Conservation (phyloP, 2,329 filamentous ascomycete species). For the Camillea tinctor region DNA sequence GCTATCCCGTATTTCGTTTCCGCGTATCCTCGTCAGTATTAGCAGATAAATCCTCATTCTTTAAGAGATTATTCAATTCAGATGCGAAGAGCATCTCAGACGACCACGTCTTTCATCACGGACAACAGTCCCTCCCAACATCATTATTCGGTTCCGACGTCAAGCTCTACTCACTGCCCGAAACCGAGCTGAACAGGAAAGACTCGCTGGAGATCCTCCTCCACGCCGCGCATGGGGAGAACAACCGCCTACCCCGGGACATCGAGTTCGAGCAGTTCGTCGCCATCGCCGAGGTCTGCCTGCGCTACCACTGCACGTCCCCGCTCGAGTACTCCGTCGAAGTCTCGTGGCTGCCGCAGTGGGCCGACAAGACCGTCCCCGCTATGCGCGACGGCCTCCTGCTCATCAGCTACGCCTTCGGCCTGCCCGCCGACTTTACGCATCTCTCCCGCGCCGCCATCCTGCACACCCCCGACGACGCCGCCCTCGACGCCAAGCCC, state of each 20-base stretch:
- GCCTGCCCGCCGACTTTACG: conserved; percentile 47
- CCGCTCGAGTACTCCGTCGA: conserved; percentile 51
- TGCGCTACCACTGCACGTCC: conserved; percentile 50
- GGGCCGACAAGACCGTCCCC: conserved; percentile 48
- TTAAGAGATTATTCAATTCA: conserved; percentile 46
- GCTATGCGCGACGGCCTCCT: conserved; percentile 50
- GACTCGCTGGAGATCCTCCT: conserved; percentile 46
- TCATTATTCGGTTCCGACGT: conserved; percentile 44
- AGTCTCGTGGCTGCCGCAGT: conserved; percentile 51
- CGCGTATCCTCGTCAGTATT: conserved; percentile 51
- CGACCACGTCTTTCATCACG: conserved; percentile 18
- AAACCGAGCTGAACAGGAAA: conserved; percentile 44
- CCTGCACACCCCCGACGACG: conserved; percentile 43
- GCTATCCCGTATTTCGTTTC: conserved; percentile 44
- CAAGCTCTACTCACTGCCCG: conserved; percentile 52
- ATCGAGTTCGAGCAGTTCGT: conserved; percentile 50
- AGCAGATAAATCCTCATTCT: conserved; percentile 50
- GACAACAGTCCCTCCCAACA: conserved; percentile 35
- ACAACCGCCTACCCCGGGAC: conserved; percentile 44
- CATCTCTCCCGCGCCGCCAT: conserved; percentile 50
- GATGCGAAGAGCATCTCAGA: conserved; percentile 31
- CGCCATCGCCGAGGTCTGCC: conserved; percentile 49
- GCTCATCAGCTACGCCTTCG: conserved; percentile 54
- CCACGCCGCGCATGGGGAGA: conserved; percentile 51
- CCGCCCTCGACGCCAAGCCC: conserved; percentile 40